Percentiles rank a stretch among this genome's conserved stretches.
Conservation (phyloP, 208 protist species). For the Trichomonas tenax region DNA sequence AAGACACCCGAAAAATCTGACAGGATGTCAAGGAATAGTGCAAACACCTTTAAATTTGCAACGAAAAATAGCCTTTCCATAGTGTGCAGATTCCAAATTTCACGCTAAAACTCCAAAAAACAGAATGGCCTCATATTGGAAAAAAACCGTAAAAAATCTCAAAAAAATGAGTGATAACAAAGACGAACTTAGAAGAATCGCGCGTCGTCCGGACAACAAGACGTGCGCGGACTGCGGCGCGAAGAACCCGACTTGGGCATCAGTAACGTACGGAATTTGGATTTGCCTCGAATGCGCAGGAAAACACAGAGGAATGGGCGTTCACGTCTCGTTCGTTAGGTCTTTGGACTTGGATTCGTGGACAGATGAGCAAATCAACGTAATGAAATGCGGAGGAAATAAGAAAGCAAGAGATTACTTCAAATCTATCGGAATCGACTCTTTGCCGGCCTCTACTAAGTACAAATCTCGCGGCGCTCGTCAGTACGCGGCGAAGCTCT, state of each 20-base stretch:
- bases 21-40: no score
- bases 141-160: not conserved
- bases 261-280: constrained; percentile 41
- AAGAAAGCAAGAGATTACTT: constrained; percentile 17
- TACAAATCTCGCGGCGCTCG: constrained; percentile 27
- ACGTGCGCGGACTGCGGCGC: constrained; percentile 39
- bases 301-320: constrained; percentile 34
- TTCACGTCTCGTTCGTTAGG: constrained; percentile 39
- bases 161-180: not conserved
- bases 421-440: constrained; percentile 22
- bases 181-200: not conserved
- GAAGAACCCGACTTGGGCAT: constrained; percentile 39
- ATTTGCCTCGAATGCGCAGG: constrained; percentile 42
- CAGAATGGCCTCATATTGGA: no score
- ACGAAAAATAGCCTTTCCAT: no score
- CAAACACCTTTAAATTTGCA: no score
- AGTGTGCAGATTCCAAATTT: no score
- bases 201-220: not conserved
- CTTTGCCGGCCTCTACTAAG: not conserved
- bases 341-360: constrained; percentile 37
- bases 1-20: no score
- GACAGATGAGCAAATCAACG: constrained; percentile 26
- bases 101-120: no score
- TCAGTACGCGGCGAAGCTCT: constrained; percentile 25
- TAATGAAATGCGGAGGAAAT: constrained; percentile 26